Base-by-base conservation (phyloP, 331 rosid species). In the Phaseolus coccineus region DNA sequence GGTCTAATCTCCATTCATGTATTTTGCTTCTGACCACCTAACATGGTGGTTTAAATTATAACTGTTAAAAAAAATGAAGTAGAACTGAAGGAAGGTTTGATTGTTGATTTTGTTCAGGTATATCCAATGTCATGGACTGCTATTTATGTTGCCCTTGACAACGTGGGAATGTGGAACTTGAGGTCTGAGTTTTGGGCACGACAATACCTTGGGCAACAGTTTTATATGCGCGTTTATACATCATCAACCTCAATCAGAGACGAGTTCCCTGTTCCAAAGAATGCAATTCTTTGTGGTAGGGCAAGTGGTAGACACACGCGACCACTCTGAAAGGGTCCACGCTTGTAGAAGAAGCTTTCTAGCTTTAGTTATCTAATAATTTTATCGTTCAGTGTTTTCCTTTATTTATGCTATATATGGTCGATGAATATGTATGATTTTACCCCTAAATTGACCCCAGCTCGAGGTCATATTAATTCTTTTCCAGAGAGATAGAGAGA, bases 101-200 rank as follows among this genome's bases (percentile, higher is more conserved):
- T 73, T 39, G 13, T 77, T 75, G 40, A 42, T 64, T 75, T 63
- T 47, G 35, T 80, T 84, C 81, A 95, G 99, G 99, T 96, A 35
- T 96, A 96, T 85, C 98, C 99, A 27, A 74, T 71, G 5, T 91
- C 99, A 5, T 96, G 99, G 99, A 91, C 98, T 35, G 98, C 99
- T 10, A 90, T 96, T 30, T 64, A 93, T 74, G 78, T 96, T 66
- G 90, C 96, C 1, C 96, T 96, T n/a, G 99, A 96, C 75, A 96
- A 95, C 39, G 99, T 95, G 70, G 99, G 99, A 31, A 92, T 92
- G 97, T 95, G 99, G 99, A 91, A 95, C 87, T 73, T 96, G 87
- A 90, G 99, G 93, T 44, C 91, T 3, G 99, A 96, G 88, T 93
- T 84, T 75, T 96, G 99, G 99, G 99, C 97, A 19, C 85, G 98